Evolutionary conservation across 2,329 filamentous ascomycete genomes (phyloP), one percentile per base, ranked within the genome.

Genomic region (Colletotrichum sp.): DNA sequence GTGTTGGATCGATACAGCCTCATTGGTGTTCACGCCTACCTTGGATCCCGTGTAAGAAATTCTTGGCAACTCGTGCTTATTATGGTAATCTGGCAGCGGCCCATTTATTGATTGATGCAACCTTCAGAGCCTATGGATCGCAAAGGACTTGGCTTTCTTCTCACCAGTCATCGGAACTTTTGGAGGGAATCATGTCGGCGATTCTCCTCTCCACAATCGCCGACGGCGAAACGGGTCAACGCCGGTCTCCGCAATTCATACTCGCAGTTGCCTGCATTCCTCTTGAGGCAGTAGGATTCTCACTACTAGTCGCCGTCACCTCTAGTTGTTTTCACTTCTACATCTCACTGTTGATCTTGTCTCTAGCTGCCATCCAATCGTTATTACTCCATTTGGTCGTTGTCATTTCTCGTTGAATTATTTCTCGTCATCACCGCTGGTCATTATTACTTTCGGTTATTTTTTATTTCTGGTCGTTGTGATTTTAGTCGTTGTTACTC

Each of bases 61-160:
- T 49, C 44, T 49, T 49, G 44, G 44, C 44, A 49, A 49, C 6
- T 49, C 44, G 1, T 22, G n/a, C 44, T 49, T 49, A 49, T 22
- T 22, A 49, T 22, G 44, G 44, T 1, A 49, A 22, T 49, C 9
- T 49, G 44, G n/a, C 44, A 49, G 44, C n/a, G 7, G n/a, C 44
- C 44, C n/a, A 49, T 49, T 49, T 49, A 0, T 13, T 49, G 44
- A 49, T 49, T 49, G 44, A 49, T 49, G 44, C 44, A 49, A 49
- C 3, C 0, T 3, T 13, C 11, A 0, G 11, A 22, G 4, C 1
- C n/a, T 49, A 13, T 49, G 44, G n/a, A 49, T 12, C 44, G 1
- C 2, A 49, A 49, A 22, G n/a, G n/a, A 12, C 44, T 49, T 22
- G 44, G 44, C 44, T 13, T 49, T 1, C 19, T 49, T 22, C 0